A percentile compares a stretch with the other conserved stretches of the same genome.
Evolutionary conservation across 2,329 filamentous ascomycete genomes (phyloP).

Genomic region (Colletotrichum liaoningense): DNA sequence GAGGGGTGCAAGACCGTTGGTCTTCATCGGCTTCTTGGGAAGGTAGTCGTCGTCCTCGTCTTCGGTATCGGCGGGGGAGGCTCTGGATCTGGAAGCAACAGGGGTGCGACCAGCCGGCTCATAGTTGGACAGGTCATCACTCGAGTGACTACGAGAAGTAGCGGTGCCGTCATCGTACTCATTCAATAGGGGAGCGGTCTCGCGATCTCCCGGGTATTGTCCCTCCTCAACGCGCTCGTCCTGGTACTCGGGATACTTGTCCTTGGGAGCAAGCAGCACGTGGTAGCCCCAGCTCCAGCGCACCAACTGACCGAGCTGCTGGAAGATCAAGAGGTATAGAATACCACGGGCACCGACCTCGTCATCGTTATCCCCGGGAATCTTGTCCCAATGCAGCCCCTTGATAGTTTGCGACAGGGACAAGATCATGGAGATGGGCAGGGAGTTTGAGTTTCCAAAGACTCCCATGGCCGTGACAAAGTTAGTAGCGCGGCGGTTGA

Average conservation of each 20-base stretch:
- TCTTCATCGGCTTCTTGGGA: slow-evolving; percentile 41
- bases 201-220: slow-evolving; percentile 66
- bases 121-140: slow-evolving; percentile 60
- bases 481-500: slow-evolving; percentile 87
- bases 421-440: slow-evolving; percentile 95
- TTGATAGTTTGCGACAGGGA: slow-evolving; percentile 92
- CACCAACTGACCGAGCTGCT: slow-evolving; percentile 94
- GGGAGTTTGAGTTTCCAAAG: slow-evolving; percentile 97
- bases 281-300: slow-evolving; percentile 99
- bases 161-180: slow-evolving; percentile 56
- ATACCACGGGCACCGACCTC: slow-evolving; percentile 95
- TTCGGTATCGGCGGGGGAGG: slow-evolving; percentile 61
- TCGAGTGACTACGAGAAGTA: slow-evolving; percentile 39
- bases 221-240: slow-evolving; percentile 67
- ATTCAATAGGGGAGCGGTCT: slow-evolving; percentile 57
- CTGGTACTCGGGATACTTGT: slow-evolving; percentile 75
- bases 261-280: slow-evolving; percentile 88
- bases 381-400: slow-evolving; percentile 92
- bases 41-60: slow-evolving; percentile 53
- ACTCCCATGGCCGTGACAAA: slow-evolving; percentile 98
- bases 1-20: slow-evolving; percentile 38
- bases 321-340: slow-evolving; percentile 95
- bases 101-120: slow-evolving; percentile 69
- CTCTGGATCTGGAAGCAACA: slow-evolving; percentile 59
- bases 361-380: slow-evolving; percentile 93